phyloP scores from a whole-genome alignment of 2,329 filamentous ascomycete genomes.

The Ophiostoma sp. region DNA sequence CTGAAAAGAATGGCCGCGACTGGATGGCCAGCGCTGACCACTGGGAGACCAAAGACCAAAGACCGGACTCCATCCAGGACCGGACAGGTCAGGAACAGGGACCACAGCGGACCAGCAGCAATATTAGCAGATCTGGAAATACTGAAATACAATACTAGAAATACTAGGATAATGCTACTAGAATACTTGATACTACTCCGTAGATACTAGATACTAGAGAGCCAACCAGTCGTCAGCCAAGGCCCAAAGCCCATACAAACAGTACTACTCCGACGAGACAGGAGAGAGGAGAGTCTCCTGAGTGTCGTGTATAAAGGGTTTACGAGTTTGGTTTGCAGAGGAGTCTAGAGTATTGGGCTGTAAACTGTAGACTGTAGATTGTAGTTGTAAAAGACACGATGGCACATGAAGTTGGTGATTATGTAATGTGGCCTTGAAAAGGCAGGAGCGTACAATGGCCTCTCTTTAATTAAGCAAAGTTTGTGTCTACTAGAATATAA shows the following conservation, averaged over 20 bases:
- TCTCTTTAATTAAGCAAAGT: too few species aligned
- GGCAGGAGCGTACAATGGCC: neutral
- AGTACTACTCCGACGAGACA: conserved; percentile 7
- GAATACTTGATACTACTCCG: neutral
- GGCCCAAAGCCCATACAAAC: conserved; percentile 8
- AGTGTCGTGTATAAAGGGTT: neutral
- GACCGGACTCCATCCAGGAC: neutral
- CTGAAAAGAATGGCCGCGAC: neutral
- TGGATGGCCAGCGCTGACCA: neutral
- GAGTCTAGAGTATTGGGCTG: too few species aligned
- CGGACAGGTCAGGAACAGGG: neutral
- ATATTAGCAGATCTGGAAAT: neutral
- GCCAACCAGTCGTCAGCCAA: conserved; percentile 7
- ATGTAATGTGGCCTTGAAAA: too few species aligned
- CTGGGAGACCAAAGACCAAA: neutral
- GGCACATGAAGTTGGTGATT: too few species aligned
- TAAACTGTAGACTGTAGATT: too few species aligned
- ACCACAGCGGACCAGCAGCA: neutral
- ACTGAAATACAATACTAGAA: neutral
- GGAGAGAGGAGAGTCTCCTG: neutral
- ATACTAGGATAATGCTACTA: neutral
- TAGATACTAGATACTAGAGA: neutral
- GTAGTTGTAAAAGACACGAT: too few species aligned
- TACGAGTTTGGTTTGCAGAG: neutral
- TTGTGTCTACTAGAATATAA: neutral